These are phyloP conservation scores for Calcarisporium arbuscula DNA, from an alignment of 2,329 filamentous ascomycete genomes.

Conservation along the genomic window DNA sequence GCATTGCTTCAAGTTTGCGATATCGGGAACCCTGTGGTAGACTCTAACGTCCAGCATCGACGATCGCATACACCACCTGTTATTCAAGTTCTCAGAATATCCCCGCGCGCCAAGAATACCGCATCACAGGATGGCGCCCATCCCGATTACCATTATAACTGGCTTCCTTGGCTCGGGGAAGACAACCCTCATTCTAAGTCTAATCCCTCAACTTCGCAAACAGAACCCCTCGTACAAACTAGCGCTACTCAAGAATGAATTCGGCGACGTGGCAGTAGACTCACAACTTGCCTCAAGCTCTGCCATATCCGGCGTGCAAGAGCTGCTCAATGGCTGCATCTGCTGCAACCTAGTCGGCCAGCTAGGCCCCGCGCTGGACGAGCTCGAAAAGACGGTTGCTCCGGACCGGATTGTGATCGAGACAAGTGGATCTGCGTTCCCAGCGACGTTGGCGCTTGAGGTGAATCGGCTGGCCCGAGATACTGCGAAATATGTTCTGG, in stretches of 20 bases:
- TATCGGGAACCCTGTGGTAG: too few relatives aligned
- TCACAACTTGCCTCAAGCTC: conserved; percentile 79
- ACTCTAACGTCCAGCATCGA: too few relatives aligned
- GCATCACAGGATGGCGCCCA: conserved; percentile 51
- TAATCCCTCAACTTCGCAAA: conserved; percentile 82
- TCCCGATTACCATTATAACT: conserved; percentile 90
- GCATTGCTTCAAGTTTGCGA: too few relatives aligned
- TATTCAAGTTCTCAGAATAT: too few relatives aligned
- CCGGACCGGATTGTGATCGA: conserved; percentile 92
- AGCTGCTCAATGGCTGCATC: conserved; percentile 94
- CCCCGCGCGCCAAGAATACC: not conserved
- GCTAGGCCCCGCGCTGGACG: conserved; percentile 70
- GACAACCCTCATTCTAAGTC: conserved; percentile 90
- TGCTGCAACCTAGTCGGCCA: conserved; percentile 98
- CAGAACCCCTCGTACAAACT: conserved; percentile 71
- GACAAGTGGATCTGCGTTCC: conserved; percentile 82
- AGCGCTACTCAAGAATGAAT: conserved; percentile 95
- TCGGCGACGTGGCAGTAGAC: conserved; percentile 90
- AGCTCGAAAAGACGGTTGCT: conserved; percentile 51
- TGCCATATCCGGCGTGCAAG: conserved; percentile 82
- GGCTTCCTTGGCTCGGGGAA: conserved; percentile 96
- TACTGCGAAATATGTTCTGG: conserved; percentile 63
- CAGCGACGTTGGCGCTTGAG: conserved; percentile 84
- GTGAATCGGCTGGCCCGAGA: conserved; percentile 73
- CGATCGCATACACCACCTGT: too few relatives aligned